Evolutionary conservation across 768 basidiomycete species (phyloP).

Genomic region (Macrocybe gigantea): DNA sequence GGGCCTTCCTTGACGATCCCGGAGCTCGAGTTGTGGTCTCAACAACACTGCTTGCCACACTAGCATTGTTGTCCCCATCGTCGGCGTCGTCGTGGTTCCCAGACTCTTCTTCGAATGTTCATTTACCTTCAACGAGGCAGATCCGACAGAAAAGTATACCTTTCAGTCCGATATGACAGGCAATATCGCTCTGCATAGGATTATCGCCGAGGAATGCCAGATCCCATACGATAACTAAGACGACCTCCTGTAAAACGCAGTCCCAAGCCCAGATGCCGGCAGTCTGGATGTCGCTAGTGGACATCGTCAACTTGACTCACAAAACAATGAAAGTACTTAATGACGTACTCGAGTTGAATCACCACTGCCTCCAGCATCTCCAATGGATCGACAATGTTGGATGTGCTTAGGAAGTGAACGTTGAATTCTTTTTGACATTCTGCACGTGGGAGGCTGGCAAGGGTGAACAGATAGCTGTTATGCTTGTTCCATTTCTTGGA

Average conservation of each 20-base stretch:
- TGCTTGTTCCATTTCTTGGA: constrained; percentile 47
- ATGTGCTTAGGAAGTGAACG: constrained; percentile 34
- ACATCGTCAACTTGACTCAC: not conserved
- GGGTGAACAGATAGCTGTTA: constrained; percentile 29
- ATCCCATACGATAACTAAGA: constrained; percentile 22
- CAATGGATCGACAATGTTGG: constrained; percentile 31
- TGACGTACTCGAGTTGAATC: constrained; percentile 3
- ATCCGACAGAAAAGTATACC: constrained; percentile 34
- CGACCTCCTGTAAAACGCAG: constrained; percentile 14
- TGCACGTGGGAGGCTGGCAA: constrained; percentile 26
- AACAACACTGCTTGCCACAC: not conserved
- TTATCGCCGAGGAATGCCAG: constrained; percentile 36
- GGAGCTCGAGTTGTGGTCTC: not conserved
- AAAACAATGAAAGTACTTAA: not conserved
- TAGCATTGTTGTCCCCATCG: not conserved
- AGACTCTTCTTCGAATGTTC: constrained; percentile 7
- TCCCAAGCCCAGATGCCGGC: constrained; percentile 36
- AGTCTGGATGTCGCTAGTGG: constrained; percentile 16
- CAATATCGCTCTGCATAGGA: constrained; percentile 40
- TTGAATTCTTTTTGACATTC: constrained; percentile 27
- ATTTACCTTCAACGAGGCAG: constrained; percentile 27
- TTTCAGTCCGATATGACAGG: constrained; percentile 34
- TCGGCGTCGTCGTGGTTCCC: constrained; percentile 3
- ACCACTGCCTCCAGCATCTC: constrained; percentile 37
- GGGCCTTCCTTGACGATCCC: not conserved